These are phyloP conservation scores for Phanerochaete carnosa DNA, from an alignment of 768 basidiomycete genomes.

Conservation along the genomic window DNA sequence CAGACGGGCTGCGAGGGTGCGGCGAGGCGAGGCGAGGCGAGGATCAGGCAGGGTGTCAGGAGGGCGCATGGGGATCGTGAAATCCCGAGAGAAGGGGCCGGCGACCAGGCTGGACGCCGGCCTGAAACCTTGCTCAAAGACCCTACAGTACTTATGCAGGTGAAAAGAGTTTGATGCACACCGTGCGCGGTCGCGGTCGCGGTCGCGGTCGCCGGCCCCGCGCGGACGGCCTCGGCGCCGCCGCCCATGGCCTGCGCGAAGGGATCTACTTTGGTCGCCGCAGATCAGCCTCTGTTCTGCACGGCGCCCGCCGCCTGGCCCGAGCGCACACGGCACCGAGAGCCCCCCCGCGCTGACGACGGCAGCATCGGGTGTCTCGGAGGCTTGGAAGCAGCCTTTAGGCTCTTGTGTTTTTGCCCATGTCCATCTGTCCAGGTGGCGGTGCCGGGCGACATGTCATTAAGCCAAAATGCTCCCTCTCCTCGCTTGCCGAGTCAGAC, in stretches of 20 bases:
- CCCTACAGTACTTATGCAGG: too few species aligned
- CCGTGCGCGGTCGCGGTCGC: too few species aligned
- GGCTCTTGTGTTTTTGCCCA: too few species aligned
- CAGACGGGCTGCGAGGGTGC: neutral
- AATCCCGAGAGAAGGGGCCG: neutral
- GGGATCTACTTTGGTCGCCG: conserved; percentile 3
- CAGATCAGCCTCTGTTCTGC: neutral
- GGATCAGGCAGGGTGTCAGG: neutral
- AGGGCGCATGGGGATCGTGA: neutral
- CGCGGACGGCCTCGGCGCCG: too few species aligned
- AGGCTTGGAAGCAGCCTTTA: neutral
- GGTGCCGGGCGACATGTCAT: too few species aligned
- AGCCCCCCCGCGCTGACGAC: neutral
- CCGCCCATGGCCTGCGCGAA: neutral
- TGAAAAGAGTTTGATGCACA: too few species aligned
- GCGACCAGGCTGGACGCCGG: neutral
- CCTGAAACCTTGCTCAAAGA: neutral
- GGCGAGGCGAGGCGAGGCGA: neutral
- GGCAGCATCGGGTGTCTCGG: too few species aligned
- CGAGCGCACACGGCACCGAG: neutral
- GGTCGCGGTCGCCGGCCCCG: too few species aligned
- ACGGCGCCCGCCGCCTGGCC: neutral
- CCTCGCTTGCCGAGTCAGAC: too few species aligned
- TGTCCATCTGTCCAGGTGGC: too few species aligned
- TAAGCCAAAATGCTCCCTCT: too few species aligned